Evolutionary conservation across 2,329 filamentous ascomycete genomes (phyloP).

Genomic region (Chaetomiaceae sp.): DNA sequence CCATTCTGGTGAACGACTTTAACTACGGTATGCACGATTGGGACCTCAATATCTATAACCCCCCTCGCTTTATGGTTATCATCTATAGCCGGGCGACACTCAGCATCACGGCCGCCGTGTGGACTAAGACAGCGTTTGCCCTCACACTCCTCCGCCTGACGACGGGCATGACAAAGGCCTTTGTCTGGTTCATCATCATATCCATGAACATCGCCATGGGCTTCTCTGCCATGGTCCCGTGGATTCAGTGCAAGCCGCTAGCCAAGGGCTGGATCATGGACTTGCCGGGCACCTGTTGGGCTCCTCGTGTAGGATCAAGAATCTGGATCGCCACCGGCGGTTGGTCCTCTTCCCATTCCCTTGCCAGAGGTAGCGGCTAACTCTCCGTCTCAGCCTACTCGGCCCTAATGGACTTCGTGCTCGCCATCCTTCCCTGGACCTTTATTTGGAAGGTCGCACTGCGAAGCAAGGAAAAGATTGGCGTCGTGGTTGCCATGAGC

Average conservation of each 20-base stretch:
- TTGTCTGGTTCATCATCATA: conserved; percentile 4
- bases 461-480: neutral
- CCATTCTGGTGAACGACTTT: neutral
- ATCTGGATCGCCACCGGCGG: neutral
- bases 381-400: neutral
- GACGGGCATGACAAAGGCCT: neutral
- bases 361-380: neutral
- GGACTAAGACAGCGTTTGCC: conserved; percentile 2
- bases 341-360: neutral
- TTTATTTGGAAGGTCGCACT: neutral
- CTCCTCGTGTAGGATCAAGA: neutral
- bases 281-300: neutral
- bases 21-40: neutral
- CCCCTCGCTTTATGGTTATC: neutral
- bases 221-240: neutral
- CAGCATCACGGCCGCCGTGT: neutral
- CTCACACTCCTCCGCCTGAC: neutral
- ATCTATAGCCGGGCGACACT: neutral
- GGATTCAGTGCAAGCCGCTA: neutral
- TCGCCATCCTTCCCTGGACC: neutral
- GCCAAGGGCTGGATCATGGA: neutral
- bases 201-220: neutral
- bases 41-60: neutral
- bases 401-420: neutral
- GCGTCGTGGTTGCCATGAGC: conserved; percentile 2